Base-by-base conservation (phyloP, 352 stramenopile genomes). In the Phytopythium litorale region DNA sequence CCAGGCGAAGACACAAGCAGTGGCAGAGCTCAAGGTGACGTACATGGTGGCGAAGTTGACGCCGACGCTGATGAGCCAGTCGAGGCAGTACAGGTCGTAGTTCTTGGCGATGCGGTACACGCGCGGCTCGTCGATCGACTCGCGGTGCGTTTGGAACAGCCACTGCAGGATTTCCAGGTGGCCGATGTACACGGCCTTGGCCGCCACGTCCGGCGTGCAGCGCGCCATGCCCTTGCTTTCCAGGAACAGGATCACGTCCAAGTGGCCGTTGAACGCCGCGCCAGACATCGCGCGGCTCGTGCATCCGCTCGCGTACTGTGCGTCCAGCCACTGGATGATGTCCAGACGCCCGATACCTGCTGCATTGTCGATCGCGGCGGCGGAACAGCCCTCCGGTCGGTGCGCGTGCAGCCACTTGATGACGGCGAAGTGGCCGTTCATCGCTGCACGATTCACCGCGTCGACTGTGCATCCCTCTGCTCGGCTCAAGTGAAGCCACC, bases 111-210 rank as follows among this genome's bases (percentile, higher is more conserved):
- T 75, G 25, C 65, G 68, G 46, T 71, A 58, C 58, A 75, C 70
- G 4, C 64, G 68, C 21, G 33, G 48, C 8, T 66, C 56, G 54
- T 63, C 64, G 45, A 75, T 75, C 15, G 62, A 45, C 4, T 72
- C 68, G 13, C 60, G 65, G 51, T 72, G 70, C 48, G 68, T 54
- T 13, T 62, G 60, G 56, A 75, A 69, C 16, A 76, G 63, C 65
- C 65, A 76, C 51, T 71, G 56, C 28, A 73, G 48, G 45, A 76
- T 73, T 60, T 76, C 65, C 51, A 76, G 59, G 45, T 70, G 68
- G 4, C 68, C 68, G 56, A 62, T 57, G 23, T 60, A 67, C 33
- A 71, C 63, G 23, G 69, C 69, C 45, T 75, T 72, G 48, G 67
- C 70, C 28, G 68, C 67, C 38, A 72, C 64, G 52, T 75, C 65